A percentile compares a stretch with the other conserved stretches of the same genome.
These are phyloP conservation scores for Kitagawia praeruptora DNA, from an alignment of 129 eudicot genomes.

Conservation along the genomic window DNA sequence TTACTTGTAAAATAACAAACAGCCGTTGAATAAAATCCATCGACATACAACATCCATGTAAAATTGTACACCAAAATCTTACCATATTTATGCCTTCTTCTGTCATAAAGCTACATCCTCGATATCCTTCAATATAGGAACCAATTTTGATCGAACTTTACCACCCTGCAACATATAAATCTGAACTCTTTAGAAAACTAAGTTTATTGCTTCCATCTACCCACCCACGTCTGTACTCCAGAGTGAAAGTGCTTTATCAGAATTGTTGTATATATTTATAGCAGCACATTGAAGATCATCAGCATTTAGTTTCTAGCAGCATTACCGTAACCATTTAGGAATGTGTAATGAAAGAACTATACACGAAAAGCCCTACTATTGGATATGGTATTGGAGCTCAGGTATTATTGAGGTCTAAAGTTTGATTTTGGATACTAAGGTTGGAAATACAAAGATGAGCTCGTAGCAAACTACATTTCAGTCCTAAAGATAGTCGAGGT, in stretches of 20 bases:
- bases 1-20: background rate
- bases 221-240: too few species aligned
- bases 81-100: constrained; percentile 73
- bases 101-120: constrained; percentile 61
- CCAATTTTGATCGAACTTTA: constrained; percentile 60
- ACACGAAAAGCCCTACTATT: too few species aligned
- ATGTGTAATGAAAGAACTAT: too few species aligned
- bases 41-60: background rate
- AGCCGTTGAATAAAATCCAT: background rate
- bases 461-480: background rate
- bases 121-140: constrained; percentile 37
- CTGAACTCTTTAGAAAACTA: too few species aligned
- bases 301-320: too few species aligned
- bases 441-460: too few species aligned
- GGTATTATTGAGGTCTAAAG: background rate
- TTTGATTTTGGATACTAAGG: too few species aligned
- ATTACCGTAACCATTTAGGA: too few species aligned
- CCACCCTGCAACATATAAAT: constrained; percentile 64
- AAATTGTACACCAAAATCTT: constrained; percentile 16
- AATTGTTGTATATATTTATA: too few species aligned
- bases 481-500: background rate
- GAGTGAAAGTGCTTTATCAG: too few species aligned
- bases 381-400: background rate
- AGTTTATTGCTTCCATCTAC: too few species aligned
- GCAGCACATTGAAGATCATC: too few species aligned